These are phyloP conservation scores for Pharnaceum exiguum DNA, from an alignment of 148 eudicot species.

Conservation along the genomic window DNA sequence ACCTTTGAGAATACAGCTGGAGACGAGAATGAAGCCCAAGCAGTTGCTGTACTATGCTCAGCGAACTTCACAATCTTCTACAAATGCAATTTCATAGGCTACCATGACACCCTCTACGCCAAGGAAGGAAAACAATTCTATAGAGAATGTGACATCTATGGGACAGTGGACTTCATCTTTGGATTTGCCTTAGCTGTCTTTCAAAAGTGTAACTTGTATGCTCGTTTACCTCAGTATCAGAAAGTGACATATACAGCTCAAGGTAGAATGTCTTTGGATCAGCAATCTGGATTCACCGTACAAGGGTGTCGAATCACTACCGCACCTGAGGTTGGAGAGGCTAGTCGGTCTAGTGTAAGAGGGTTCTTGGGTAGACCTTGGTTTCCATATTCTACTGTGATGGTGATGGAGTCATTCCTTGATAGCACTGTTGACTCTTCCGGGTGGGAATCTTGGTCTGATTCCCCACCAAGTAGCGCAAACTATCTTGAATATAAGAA, in stretches of 20 bases:
- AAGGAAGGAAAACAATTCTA: conserved; percentile 65
- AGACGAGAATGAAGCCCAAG: conserved; percentile 52
- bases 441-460: conserved; percentile 61
- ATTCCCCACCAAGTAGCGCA: conserved; percentile 34
- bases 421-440: conserved; percentile 38
- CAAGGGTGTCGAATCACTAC: conserved; percentile 44
- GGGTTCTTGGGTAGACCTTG: conserved; percentile 66
- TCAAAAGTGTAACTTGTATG: conserved; percentile 63
- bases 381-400: conserved; percentile 58
- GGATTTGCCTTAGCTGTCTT: conserved; percentile 75
- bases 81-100: conserved; percentile 57
- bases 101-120: conserved; percentile 73
- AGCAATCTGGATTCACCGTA: conserved; percentile 61
- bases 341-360: conserved; percentile 18
- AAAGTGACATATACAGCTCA: conserved; percentile 62
- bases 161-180: conserved; percentile 74
- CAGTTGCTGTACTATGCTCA: conserved; percentile 41
- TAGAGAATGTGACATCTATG: conserved; percentile 66
- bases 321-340: conserved; percentile 45
- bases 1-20: conserved; percentile 73
- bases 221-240: conserved; percentile 37
- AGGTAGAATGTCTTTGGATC: conserved; percentile 50
- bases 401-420: conserved; percentile 40
- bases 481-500: conserved; percentile 57
- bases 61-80: conserved; percentile 54